These are phyloP conservation scores for Penicillium polonicum DNA, from an alignment of 2,329 filamentous ascomycete species.

Conservation along the genomic window DNA sequence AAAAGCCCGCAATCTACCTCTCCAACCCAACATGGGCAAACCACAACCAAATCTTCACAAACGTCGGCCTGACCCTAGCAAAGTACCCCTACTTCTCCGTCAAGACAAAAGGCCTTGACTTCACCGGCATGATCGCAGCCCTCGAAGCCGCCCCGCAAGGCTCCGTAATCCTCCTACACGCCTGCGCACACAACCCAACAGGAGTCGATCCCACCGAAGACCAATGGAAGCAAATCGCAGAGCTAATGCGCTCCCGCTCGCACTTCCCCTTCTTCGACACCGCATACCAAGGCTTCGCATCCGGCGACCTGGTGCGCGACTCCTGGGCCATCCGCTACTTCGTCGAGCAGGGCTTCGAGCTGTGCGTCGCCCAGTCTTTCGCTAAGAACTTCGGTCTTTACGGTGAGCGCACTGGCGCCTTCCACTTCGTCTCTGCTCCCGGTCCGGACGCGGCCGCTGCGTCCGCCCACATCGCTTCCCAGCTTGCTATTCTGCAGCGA, in stretches of 20 bases:
- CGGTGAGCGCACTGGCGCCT: conserved; percentile 91
- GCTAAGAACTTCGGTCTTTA: conserved; percentile 78
- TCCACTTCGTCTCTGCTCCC: conserved; percentile 84
- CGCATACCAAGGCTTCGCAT: conserved; percentile 97
- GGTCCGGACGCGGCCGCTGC: conserved; percentile 63
- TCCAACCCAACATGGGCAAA: conserved; percentile 98
- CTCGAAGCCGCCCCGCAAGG: conserved; percentile 70
- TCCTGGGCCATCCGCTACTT: conserved; percentile 94
- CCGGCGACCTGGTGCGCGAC: conserved; percentile 80
- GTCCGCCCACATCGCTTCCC: conserved; percentile 70
- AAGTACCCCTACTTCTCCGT: conserved; percentile 94
- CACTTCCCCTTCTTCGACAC: conserved; percentile 99
- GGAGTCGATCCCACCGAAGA: conserved; percentile 91
- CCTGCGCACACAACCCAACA: conserved; percentile 97
- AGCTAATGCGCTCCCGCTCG: conserved; percentile 69
- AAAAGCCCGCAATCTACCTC: conserved; percentile 74
- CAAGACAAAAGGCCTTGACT: conserved; percentile 85
- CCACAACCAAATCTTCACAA: conserved; percentile 97
- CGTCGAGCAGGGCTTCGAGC: conserved; percentile 81
- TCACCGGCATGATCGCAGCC: conserved; percentile 77
- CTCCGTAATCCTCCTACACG: conserved; percentile 87
- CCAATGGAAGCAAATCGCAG: conserved; percentile 89
- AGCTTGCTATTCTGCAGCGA: conserved; percentile 90
- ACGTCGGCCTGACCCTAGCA: conserved; percentile 74
- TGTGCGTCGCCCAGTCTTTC: conserved; percentile 60